Conservation (phyloP, 441 rosid genomes). For the Euphorbia schlechtendalii region DNA sequence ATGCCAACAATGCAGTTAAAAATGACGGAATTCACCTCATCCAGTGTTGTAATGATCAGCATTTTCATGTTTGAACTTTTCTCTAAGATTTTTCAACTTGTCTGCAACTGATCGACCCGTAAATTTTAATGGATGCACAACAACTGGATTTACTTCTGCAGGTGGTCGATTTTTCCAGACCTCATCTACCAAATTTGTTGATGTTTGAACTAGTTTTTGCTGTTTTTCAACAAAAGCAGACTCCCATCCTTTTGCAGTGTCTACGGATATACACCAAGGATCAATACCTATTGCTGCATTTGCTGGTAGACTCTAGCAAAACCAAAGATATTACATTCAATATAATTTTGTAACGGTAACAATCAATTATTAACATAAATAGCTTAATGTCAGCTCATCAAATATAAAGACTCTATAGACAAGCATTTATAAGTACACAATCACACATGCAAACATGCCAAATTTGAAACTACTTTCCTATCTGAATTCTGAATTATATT, state of each 20-base stretch:
- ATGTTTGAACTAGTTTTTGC: slow-evolving; percentile 69
- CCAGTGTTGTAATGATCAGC: slow-evolving; percentile 72
- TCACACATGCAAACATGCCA: background rate
- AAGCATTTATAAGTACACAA: background rate
- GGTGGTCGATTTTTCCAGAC: slow-evolving; percentile 79
- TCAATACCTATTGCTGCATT: slow-evolving; percentile 74
- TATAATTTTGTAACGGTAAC: background rate
- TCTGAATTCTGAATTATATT: background rate
- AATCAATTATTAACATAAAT: background rate
- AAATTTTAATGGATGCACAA: slow-evolving; percentile 66
- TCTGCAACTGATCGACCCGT: slow-evolving; percentile 66
- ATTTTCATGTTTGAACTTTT: slow-evolving; percentile 43
- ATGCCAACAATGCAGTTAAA: slow-evolving; percentile 7
- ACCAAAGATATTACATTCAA: background rate
- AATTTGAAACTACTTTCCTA: background rate
- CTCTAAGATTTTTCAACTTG: slow-evolving; percentile 64
- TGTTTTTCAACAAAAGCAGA: slow-evolving; percentile 50
- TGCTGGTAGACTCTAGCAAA: slow-evolving; percentile 59
- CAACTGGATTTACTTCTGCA: slow-evolving; percentile 46
- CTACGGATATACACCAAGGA: slow-evolving; percentile 82
- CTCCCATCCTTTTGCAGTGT: slow-evolving; percentile 77
- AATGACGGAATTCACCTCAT: slow-evolving; percentile 50
- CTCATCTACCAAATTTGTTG: slow-evolving; percentile 74
- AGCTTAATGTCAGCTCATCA: background rate
- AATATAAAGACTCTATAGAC: background rate